Conservation (phyloP, 1,284 basidiomycete species). For the Ganoderma leucocontextum region DNA sequence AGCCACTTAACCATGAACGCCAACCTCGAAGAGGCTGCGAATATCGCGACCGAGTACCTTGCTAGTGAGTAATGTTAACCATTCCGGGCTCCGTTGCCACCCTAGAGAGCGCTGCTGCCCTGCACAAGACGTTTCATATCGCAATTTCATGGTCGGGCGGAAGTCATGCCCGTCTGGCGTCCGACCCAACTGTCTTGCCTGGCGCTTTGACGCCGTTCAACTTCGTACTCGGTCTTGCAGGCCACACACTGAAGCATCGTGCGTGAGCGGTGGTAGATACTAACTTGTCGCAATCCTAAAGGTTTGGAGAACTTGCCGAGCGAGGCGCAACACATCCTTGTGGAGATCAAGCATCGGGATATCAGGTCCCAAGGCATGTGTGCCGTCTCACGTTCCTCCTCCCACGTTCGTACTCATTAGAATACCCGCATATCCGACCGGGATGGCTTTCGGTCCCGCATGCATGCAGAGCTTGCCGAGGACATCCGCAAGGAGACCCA, state of each 20-base stretch:
- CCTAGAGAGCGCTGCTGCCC: not conserved
- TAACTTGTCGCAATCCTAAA: slow-evolving; percentile 37
- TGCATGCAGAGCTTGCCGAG: slow-evolving; percentile 56
- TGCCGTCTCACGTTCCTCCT: not conserved
- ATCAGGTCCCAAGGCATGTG: slow-evolving; percentile 56
- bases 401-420: not conserved
- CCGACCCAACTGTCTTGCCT: not conserved
- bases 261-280: not conserved
- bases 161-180: not conserved
- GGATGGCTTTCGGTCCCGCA: slow-evolving; percentile 3
- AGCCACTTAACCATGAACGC: slow-evolving; percentile 33
- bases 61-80: slow-evolving; percentile 51
- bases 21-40: slow-evolving; percentile 74
- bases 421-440: not conserved
- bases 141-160: slow-evolving; percentile 2
- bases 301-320: slow-evolving; percentile 80
- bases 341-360: slow-evolving; percentile 75
- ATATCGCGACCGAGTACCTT: slow-evolving; percentile 74
- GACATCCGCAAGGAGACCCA: slow-evolving; percentile 62
- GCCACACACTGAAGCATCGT: not conserved
- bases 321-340: slow-evolving; percentile 75
- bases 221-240: not conserved
- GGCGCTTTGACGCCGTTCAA: not conserved
- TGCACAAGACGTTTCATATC: not conserved
- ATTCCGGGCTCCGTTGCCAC: not conserved